A percentile compares a stretch with the other conserved stretches of the same genome.
Conservation (phyloP, 129 eudicot genomes). For the Artemisia argyi region DNA sequence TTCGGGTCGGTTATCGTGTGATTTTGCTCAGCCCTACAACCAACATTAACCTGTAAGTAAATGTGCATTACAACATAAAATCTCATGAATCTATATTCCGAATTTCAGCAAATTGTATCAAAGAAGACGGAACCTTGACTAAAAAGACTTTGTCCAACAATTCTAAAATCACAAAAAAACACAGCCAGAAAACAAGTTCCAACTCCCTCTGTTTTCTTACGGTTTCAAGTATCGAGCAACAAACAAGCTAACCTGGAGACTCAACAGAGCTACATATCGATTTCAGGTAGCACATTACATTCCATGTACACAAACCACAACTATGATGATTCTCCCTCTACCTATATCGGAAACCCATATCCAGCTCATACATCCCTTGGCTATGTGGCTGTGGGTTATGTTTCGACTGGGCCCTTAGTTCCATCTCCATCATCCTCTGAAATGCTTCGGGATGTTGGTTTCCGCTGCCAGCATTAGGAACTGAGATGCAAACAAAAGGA, state of each 20-base stretch:
- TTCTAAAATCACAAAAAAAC: constrained; percentile 5
- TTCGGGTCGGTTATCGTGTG: too few relatives aligned
- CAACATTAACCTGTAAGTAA: constrained; percentile 7
- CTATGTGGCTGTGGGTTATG: constrained; percentile 42
- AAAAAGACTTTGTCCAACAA: constrained; percentile 22
- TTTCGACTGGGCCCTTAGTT: constrained; percentile 55
- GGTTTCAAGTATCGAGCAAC: constrained; percentile 22
- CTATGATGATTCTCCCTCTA: neutral
- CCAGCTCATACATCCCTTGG: constrained; percentile 18
- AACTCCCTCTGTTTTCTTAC: constrained; percentile 29
- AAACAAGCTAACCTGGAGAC: constrained; percentile 15
- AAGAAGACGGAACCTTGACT: constrained; percentile 6
- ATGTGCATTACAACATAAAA: constrained; percentile 15
- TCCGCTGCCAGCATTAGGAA: constrained; percentile 13
- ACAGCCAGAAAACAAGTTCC: constrained; percentile 15
- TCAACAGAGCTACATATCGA: constrained; percentile 1
- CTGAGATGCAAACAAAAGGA: constrained; percentile 1
- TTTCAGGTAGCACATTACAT: constrained; percentile 8
- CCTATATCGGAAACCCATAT: constrained; percentile 19
- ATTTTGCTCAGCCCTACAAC: neutral
- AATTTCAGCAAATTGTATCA: constrained; percentile 13
- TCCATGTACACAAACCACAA: constrained; percentile 3
- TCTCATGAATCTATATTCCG: constrained; percentile 13
- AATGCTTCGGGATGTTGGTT: constrained; percentile 62
- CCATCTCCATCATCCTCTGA: constrained; percentile 76